Evolutionary conservation across 495 filamentous ascomycete genomes (phyloP).

Genomic region (Penicillium subrubescens): DNA sequence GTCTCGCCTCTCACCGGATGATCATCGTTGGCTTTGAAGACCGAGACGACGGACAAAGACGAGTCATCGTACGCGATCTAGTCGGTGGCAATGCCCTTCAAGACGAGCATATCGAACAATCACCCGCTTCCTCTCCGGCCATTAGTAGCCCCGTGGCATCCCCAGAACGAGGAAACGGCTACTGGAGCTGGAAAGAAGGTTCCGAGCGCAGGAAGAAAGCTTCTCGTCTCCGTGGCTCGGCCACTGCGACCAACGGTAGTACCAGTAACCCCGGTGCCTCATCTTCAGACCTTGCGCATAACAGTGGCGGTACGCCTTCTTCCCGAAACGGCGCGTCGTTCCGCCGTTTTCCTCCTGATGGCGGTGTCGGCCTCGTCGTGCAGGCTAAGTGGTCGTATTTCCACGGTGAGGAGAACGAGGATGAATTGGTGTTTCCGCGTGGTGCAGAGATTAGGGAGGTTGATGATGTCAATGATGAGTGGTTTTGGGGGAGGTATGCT

Average conservation of each 20-base stretch:
- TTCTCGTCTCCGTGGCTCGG: conserved; percentile 35
- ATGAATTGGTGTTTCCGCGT: conserved; percentile 82
- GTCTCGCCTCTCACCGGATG: conserved; percentile 80
- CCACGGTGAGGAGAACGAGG: conserved; percentile 58
- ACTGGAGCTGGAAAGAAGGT: conserved; percentile 57
- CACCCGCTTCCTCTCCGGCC: conserved; percentile 21
- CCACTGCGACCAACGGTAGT: conserved; percentile 5
- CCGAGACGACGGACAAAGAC: conserved; percentile 54
- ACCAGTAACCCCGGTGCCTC: conserved; percentile 13
- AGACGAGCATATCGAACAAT: conserved; percentile 49
- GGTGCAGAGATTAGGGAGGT: conserved; percentile 79
- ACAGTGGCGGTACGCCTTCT: conserved; percentile 14
- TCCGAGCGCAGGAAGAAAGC: conserved; percentile 51
- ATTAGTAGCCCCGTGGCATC: conserved; percentile 19
- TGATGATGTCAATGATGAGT: conserved; percentile 83
- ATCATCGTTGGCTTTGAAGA: conserved; percentile 74
- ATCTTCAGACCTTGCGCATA: conserved; percentile 16
- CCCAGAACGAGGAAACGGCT: conserved; percentile 33
- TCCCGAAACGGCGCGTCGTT: conserved; percentile 15
- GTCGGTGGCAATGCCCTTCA: conserved; percentile 70
- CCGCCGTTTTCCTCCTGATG: conserved; percentile 66
- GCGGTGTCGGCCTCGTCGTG: conserved; percentile 64
- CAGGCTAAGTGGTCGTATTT: conserved; percentile 73
- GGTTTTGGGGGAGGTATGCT: conserved; percentile 80
- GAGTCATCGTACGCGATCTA: conserved; percentile 62